A percentile compares a stretch with the other conserved stretches of the same genome.
Conservation (phyloP, 2,329 filamentous ascomycete species). For the Botrytis hyacinthi region DNA sequence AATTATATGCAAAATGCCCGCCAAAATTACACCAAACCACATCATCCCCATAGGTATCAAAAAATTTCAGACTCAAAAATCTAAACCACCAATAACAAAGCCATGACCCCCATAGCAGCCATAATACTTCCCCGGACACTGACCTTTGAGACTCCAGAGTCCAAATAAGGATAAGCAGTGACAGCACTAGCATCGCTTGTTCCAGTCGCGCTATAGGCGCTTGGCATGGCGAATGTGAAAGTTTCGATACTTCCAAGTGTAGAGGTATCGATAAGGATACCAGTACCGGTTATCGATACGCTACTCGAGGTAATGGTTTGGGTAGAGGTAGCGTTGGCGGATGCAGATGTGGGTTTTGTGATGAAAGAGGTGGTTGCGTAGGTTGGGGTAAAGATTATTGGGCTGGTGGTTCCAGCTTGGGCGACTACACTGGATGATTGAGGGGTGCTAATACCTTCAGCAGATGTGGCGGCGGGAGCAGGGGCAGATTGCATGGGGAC, state of each 20-base stretch:
- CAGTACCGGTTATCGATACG: background rate
- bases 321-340: background rate
- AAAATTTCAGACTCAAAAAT: background rate
- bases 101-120: background rate
- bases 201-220: slow-evolving; percentile 6
- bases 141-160: background rate
- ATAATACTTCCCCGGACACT: background rate
- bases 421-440: background rate
- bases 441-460: background rate
- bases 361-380: slow-evolving; percentile 7
- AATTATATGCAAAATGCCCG: background rate
- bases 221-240: slow-evolving; percentile 16
- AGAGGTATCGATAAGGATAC: slow-evolving; percentile 11
- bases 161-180: slow-evolving; percentile 2
- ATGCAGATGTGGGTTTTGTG: slow-evolving; percentile 6
- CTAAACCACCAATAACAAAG: background rate
- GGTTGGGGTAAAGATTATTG: background rate
- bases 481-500: background rate
- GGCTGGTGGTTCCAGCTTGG: background rate
- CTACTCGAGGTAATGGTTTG: background rate
- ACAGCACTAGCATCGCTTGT: slow-evolving; percentile 1
- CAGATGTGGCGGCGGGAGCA: background rate
- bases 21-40: background rate
- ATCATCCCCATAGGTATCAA: background rate
- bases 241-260: background rate